phyloP scores from a whole-genome alignment of 306 rosid genomes.

The Lupinus albus region DNA sequence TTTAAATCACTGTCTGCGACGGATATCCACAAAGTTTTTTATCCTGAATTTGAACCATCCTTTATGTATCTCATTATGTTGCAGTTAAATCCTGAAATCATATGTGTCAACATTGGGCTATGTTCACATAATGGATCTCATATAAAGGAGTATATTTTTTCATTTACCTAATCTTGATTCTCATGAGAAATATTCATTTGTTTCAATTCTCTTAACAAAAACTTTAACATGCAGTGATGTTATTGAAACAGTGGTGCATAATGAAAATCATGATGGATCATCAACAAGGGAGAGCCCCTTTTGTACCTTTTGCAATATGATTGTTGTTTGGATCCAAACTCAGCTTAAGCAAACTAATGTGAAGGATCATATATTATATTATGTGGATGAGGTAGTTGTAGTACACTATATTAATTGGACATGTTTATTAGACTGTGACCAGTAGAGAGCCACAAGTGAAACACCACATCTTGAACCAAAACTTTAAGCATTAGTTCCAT shows the following conservation, averaged over 20 bases:
- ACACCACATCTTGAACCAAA: too few relatives aligned
- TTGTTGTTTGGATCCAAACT: conserved; percentile 73
- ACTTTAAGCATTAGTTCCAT: too few relatives aligned
- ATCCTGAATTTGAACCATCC: conserved; percentile 26
- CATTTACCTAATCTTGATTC: conserved; percentile 33
- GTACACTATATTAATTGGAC: neutral
- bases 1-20: too few relatives aligned
- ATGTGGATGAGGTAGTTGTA: conserved; percentile 62
- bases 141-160: conserved; percentile 43
- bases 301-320: conserved; percentile 67
- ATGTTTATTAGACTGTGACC: neutral
- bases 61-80: conserved; percentile 33
- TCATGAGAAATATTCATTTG: conserved; percentile 12
- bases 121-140: conserved; percentile 47
- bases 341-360: conserved; percentile 62
- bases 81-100: conserved; percentile 61
- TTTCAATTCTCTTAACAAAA: conserved; percentile 28
- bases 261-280: conserved; percentile 46
- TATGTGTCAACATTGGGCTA: conserved; percentile 63
- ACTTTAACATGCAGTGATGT: conserved; percentile 52
- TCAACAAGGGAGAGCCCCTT: conserved; percentile 43
- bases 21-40: conserved; percentile 11
- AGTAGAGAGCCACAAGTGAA: too few relatives aligned
- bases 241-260: conserved; percentile 57
- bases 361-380: conserved; percentile 55